Conservation (phyloP, 306 rosid genomes). For the Carpinus fangiana region DNA sequence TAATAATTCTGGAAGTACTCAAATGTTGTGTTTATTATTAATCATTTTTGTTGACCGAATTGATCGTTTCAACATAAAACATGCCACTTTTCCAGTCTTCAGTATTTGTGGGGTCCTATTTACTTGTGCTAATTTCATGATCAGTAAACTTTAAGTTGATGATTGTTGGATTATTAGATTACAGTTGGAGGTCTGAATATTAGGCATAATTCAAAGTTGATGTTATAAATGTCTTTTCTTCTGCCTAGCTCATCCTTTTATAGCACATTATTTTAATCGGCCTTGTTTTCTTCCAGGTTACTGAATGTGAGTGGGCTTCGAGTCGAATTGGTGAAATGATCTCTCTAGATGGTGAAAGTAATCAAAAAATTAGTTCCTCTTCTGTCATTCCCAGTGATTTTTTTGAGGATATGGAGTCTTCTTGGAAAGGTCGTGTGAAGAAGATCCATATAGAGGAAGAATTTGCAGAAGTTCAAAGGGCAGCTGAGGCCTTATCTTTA, state of each 20-base stretch:
- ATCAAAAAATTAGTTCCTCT: conserved; percentile 65
- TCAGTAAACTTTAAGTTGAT: not conserved
- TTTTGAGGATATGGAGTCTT: conserved; percentile 91
- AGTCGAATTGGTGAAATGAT: conserved; percentile 68
- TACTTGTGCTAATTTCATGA: conserved; percentile 12
- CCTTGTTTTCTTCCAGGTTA: conserved; percentile 49
- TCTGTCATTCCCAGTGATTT: conserved; percentile 68
- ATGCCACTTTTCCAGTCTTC: not conserved
- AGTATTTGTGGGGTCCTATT: not conserved
- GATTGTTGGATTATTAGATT: conserved; percentile 11
- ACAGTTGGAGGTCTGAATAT: conserved; percentile 4
- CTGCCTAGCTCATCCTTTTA: conserved; percentile 11
- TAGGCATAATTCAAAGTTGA: not conserved
- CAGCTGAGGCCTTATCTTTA: conserved; percentile 67
- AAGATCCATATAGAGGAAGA: conserved; percentile 70
- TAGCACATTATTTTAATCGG: conserved; percentile 19
- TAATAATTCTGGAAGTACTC: not conserved
- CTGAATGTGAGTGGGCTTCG: conserved; percentile 68
- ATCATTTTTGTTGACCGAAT: not conserved
- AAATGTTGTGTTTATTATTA: not conserved
- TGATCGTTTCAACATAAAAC: not conserved
- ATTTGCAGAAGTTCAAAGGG: conserved; percentile 64
- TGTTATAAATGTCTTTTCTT: not conserved
- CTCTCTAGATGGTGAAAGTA: conserved; percentile 64
- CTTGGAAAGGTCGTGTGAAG: conserved; percentile 89